Percentiles rank a stretch among this genome's conserved stretches.
Conservation (phyloP, 2,329 filamentous ascomycete species). For the Phialemoniopsis sp. region DNA sequence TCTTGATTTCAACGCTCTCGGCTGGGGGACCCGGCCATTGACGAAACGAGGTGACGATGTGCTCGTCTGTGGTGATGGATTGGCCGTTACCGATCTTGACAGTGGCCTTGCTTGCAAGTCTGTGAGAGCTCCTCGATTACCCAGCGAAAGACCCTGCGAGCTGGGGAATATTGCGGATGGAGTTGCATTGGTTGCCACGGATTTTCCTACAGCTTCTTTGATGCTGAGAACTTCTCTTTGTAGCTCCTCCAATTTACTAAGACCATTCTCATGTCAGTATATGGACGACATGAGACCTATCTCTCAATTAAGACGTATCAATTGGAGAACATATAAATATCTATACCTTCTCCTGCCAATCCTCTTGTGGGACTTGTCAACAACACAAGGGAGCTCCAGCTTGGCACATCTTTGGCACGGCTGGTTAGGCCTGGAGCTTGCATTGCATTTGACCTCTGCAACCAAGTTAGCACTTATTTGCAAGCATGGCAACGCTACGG, state of each 20-base stretch:
- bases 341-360: slow-evolving; percentile 13
- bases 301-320: too few relatives aligned
- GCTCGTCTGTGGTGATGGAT: slow-evolving; percentile 6
- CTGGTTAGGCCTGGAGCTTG: slow-evolving; percentile 7
- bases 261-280: background rate
- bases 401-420: slow-evolving; percentile 14
- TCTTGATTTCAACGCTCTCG: slow-evolving; percentile 40
- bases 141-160: background rate
- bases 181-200: slow-evolving; percentile 4
- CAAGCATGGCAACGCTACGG: too few relatives aligned
- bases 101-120: too few relatives aligned
- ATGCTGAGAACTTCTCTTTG: slow-evolving; percentile 51
- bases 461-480: background rate
- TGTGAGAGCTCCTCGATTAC: too few relatives aligned
- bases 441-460: slow-evolving; percentile 16
- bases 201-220: slow-evolving; percentile 41
- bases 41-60: slow-evolving; percentile 7
- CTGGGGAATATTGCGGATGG: background rate
- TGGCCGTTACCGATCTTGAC: too few relatives aligned
- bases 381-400: slow-evolving; percentile 12
- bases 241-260: slow-evolving; percentile 51
- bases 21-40: slow-evolving; percentile 21
- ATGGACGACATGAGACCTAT: too few relatives aligned
- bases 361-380: slow-evolving; percentile 14
- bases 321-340: background rate